Conservation (phyloP, 345 rosid genomes). For the Mangifera indica region DNA sequence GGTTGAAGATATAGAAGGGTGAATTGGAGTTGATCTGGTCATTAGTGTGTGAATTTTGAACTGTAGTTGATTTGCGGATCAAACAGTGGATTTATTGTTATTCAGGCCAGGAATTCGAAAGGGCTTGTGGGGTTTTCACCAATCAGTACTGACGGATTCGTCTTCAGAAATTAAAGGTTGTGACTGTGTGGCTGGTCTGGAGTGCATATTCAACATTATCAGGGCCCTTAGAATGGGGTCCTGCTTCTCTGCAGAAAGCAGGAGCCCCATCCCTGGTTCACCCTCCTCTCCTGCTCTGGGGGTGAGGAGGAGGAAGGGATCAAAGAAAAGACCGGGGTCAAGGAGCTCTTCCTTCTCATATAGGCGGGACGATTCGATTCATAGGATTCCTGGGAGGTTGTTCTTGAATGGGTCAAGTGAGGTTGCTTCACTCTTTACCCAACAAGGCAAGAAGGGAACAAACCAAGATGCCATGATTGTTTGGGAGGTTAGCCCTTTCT, state of each 20-base stretch:
- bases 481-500: slow-evolving; percentile 79
- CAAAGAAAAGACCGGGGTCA: slow-evolving; percentile 56
- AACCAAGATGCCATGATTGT: slow-evolving; percentile 99
- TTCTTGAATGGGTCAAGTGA: slow-evolving; percentile 83
- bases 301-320: slow-evolving; percentile 63
- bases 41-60: background rate
- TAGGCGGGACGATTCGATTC: slow-evolving; percentile 65
- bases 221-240: slow-evolving; percentile 99
- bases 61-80: background rate
- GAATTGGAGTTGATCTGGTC: slow-evolving; percentile 2
- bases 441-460: slow-evolving; percentile 97
- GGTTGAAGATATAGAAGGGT: background rate
- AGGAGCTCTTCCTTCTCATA: slow-evolving; percentile 61
- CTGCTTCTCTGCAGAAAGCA: slow-evolving; percentile 95
- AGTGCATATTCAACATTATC: slow-evolving; percentile 84
- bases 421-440: slow-evolving; percentile 77
- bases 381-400: slow-evolving; percentile 76
- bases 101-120: slow-evolving; percentile 24
- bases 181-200: slow-evolving; percentile 79
- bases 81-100: slow-evolving; percentile 27
- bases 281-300: slow-evolving; percentile 67
- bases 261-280: slow-evolving; percentile 85
- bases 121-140: slow-evolving; percentile 19
- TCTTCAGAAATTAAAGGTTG: slow-evolving; percentile 55
- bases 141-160: slow-evolving; percentile 53